phyloP scores from a whole-genome alignment of 139 green algal genomes.

The Micractinium sp. region DNA sequence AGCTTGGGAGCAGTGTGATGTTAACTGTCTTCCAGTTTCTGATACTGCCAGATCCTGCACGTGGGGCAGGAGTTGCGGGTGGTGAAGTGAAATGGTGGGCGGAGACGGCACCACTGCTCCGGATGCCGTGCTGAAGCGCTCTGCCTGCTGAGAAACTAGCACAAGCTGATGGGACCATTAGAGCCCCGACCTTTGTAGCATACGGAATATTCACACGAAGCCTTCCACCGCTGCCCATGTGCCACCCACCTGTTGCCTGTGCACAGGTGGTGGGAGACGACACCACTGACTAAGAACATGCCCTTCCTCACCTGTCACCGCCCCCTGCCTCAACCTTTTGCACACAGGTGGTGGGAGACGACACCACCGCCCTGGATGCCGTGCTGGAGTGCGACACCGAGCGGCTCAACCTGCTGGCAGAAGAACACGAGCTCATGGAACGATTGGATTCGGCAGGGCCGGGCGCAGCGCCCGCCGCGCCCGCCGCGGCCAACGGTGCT shows the following conservation, averaged over 20 bases:
- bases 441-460: not conserved
- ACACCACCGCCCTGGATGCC: slow-evolving; percentile 51
- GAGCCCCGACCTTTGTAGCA: not conserved
- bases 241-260: no score
- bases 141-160: not conserved
- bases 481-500: not conserved
- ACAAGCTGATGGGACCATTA: not conserved
- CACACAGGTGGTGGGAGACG: slow-evolving; percentile 25
- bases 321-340: not conserved
- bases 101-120: no score
- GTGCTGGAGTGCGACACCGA: slow-evolving; percentile 85
- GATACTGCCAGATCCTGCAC: no score
- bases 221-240: not conserved
- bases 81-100: no score
- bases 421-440: slow-evolving; percentile 73
- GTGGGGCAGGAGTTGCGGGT: no score
- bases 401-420: slow-evolving; percentile 72
- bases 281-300: not conserved
- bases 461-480: not conserved
- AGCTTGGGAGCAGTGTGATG: no score
- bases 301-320: not conserved
- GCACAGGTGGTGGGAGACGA: not conserved
- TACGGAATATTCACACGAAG: not conserved
- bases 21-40: no score
- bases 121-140: slow-evolving; percentile 22